These are phyloP conservation scores for Ceratocystis smalleyi DNA, from an alignment of 2,329 filamentous ascomycete genomes.

Conservation along the genomic window DNA sequence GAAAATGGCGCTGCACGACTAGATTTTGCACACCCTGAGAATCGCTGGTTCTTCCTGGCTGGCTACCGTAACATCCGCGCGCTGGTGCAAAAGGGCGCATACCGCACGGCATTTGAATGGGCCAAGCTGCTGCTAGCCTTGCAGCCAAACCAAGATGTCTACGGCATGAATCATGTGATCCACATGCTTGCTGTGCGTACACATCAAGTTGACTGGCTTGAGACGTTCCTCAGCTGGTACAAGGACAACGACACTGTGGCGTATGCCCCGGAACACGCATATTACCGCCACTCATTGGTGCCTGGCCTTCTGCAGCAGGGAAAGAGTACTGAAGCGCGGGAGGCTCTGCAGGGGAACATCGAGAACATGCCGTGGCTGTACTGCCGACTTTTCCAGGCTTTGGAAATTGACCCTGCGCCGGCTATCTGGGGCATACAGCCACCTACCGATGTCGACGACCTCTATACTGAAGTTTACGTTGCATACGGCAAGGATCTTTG, in stretches of 20 bases:
- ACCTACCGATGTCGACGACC: conserved; percentile 42
- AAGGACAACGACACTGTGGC: conserved; percentile 21
- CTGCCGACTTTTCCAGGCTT: conserved; percentile 59
- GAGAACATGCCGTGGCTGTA: conserved; percentile 71
- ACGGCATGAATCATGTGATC: conserved; percentile 63
- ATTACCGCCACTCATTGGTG: conserved; percentile 61
- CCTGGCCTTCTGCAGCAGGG: conserved; percentile 61
- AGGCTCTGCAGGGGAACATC: conserved; percentile 52
- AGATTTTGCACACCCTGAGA: conserved; percentile 68
- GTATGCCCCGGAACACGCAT: conserved; percentile 35
- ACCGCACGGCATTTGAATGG: conserved; percentile 87
- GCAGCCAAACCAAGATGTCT: conserved; percentile 57
- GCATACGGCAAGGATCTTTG: conserved; percentile 66
- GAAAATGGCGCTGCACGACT: conserved; percentile 65
- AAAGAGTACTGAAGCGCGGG: conserved; percentile 48
- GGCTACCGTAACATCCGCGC: conserved; percentile 79
- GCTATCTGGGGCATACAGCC: conserved; percentile 68
- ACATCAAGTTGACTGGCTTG: conserved; percentile 57
- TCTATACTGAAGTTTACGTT: conserved; percentile 63
- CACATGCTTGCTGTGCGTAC: conserved; percentile 76
- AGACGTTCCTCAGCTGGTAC: conserved; percentile 46
- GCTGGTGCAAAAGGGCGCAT: conserved; percentile 79
- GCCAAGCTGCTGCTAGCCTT: conserved; percentile 67
- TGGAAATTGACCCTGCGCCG: conserved; percentile 63
- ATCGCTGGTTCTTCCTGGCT: conserved; percentile 82